Evolutionary conservation across 495 filamentous ascomycete genomes (phyloP), one percentile per base, ranked within the genome.

Genomic region (Penicillium subrubescens): DNA sequence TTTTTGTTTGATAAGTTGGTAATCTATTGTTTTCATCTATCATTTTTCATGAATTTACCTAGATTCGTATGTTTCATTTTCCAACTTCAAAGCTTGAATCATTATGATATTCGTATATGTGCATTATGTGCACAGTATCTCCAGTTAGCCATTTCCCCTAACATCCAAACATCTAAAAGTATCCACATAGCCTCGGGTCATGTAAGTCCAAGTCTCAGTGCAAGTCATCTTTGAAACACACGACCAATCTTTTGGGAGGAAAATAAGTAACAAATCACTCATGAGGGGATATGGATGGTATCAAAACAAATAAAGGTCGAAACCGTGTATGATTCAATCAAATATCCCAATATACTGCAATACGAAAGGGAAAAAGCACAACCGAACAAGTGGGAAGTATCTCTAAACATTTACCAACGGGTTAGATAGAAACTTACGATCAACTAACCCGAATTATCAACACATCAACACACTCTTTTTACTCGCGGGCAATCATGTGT

Each of bases 401-500:
- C 41, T 41, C 48, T 8, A 43, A 27, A 65, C 27, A 56, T 65
- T 58, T 61, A 61, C 58, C 57, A 48, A 48, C 43, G 23, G 39
- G 43, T 27, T 27, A 27, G 25, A 27, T 23, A 53, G 35, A 65
- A 44, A 57, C 59, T 65, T 65, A 65, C 57, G 50, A 65, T 53
- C n/a, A 59, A 35, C 33, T 44, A 46, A 39, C 33, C 31, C 59
- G 46, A 51, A n/a, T 43, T 27, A 50, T 50, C 27, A 34, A 55
- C 27, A 23, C 27, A 48, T n/a, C 52, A 46, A 62, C 46, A 4
- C 31, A 27, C 25, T 27, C 25, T 27, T 52, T 39, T 55, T 75
- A 77, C 62, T 82, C 81, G 69, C 85, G 82, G 53, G 78, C 72
- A 71, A 89, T 87, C 84, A 88, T 87, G 70, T 88, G 80, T 56